Conservation (phyloP, 2,329 filamentous ascomycete species). For the Aureobasidium mangrovei region DNA sequence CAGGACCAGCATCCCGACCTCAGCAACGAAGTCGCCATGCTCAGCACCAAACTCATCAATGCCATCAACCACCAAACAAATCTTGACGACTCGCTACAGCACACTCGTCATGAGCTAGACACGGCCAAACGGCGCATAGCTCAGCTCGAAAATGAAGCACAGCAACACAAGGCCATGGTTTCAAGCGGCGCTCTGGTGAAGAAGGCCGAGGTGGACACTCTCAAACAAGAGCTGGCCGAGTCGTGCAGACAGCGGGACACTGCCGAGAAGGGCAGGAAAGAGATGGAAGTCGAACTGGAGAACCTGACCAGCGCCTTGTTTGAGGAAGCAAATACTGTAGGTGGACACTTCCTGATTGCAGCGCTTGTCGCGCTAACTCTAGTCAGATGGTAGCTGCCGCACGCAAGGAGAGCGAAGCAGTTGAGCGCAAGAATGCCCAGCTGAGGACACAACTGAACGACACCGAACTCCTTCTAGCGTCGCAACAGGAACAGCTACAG, state of each 20-base stretch:
- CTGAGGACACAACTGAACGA: conserved; percentile 77
- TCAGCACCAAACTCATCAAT: conserved; percentile 93
- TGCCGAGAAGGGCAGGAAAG: conserved; percentile 61
- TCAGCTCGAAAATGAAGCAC: conserved; percentile 59
- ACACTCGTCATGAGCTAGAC: conserved; percentile 76
- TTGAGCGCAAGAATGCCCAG: conserved; percentile 74
- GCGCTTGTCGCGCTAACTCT: conserved; percentile 21
- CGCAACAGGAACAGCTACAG: conserved; percentile 84
- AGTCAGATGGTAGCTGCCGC: conserved; percentile 79
- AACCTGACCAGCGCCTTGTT: conserved; percentile 87
- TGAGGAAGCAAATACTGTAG: conserved; percentile 84
- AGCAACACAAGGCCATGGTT: conserved; percentile 61
- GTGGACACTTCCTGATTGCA: conserved; percentile 21
- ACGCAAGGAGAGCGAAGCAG: conserved; percentile 72
- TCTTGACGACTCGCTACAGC: conserved; percentile 78
- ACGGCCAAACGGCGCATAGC: conserved; percentile 57
- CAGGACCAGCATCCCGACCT: conserved; percentile 44
- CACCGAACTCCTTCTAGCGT: conserved; percentile 74
- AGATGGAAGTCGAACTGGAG: conserved; percentile 87
- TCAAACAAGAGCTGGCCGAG: conserved; percentile 34
- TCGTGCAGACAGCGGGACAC: conserved; percentile 33
- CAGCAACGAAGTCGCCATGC: conserved; percentile 69
- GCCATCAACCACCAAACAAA: conserved; percentile 94
- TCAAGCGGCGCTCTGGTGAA: conserved; percentile 66
- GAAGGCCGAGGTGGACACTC: conserved; percentile 47